A percentile compares a stretch with the other conserved stretches of the same genome.
These are phyloP conservation scores for Penicillium sp. DNA, from an alignment of 2,329 filamentous ascomycete species.

Conservation along the genomic window DNA sequence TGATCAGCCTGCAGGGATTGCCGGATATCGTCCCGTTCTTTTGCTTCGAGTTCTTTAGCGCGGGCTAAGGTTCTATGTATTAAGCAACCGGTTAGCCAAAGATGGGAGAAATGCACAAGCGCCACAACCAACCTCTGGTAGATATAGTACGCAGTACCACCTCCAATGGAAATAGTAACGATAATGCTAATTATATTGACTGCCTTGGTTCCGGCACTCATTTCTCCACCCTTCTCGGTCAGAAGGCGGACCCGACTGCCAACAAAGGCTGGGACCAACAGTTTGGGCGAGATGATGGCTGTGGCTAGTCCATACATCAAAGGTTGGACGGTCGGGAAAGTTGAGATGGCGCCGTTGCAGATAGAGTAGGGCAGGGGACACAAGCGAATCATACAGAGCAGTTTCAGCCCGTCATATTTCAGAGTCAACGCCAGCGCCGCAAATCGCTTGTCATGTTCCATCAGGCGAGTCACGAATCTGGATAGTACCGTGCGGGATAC, in stretches of 20 bases:
- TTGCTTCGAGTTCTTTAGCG: slow-evolving; percentile 50
- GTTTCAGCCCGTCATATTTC: slow-evolving; percentile 83
- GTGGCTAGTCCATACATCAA: slow-evolving; percentile 78
- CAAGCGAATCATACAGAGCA: slow-evolving; percentile 87
- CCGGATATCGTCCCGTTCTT: slow-evolving; percentile 44
- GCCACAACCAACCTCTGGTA: slow-evolving; percentile 61
- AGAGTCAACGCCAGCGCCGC: slow-evolving; percentile 84
- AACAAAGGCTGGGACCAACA: slow-evolving; percentile 90
- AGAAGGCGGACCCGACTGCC: slow-evolving; percentile 79
- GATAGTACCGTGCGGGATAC: slow-evolving; percentile 77
- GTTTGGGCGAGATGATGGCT: slow-evolving; percentile 76
- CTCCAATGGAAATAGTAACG: slow-evolving; percentile 69
- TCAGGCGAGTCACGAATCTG: slow-evolving; percentile 73
- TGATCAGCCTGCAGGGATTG: slow-evolving; percentile 37
- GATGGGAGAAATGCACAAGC: background rate
- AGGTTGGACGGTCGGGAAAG: slow-evolving; percentile 83
- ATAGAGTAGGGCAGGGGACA: slow-evolving; percentile 91
- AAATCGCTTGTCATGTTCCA: slow-evolving; percentile 82
- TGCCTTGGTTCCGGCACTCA: slow-evolving; percentile 74
- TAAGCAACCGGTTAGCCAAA: background rate
- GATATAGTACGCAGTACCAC: slow-evolving; percentile 78
- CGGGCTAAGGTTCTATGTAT: slow-evolving; percentile 47
- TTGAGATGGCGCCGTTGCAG: slow-evolving; percentile 91
- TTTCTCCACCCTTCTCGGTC: slow-evolving; percentile 78
- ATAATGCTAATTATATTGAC: slow-evolving; percentile 83